Percentiles rank a stretch among this genome's conserved stretches.
Conservation (phyloP, 139 green algal species). For the Coccomyxa sp. region DNA sequence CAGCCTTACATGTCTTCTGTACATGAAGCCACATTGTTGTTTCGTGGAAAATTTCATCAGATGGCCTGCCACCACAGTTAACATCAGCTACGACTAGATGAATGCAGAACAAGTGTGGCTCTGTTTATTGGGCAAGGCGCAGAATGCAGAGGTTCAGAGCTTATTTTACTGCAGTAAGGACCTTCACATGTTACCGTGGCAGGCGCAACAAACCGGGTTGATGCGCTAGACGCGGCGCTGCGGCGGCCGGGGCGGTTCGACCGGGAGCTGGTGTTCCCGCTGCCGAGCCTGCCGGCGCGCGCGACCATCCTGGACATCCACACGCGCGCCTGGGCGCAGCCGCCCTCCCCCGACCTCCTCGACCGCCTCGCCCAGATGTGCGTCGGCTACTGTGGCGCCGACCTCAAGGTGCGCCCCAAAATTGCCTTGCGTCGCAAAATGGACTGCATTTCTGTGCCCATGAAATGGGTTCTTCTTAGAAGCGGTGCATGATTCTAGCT, state of each 20-base stretch:
- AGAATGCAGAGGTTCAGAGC: too few relatives aligned
- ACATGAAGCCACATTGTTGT: too few relatives aligned
- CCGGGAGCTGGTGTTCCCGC: slow-evolving; percentile 46
- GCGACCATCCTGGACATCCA: slow-evolving; percentile 88
- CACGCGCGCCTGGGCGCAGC: slow-evolving; percentile 72
- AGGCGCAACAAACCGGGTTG: slow-evolving; percentile 71
- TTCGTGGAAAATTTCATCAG: too few relatives aligned
- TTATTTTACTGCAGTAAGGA: too few relatives aligned
- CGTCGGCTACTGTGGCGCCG: slow-evolving; percentile 90
- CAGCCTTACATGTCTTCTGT: too few relatives aligned
- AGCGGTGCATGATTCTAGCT: too few relatives aligned
- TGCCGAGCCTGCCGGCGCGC: slow-evolving; percentile 60
- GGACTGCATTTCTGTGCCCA: neutral
- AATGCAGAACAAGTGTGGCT: too few relatives aligned
- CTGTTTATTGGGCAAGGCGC: too few relatives aligned
- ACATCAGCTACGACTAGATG: too few relatives aligned
- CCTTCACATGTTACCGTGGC: too few relatives aligned
- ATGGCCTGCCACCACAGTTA: too few relatives aligned
- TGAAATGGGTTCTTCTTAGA: too few relatives aligned
- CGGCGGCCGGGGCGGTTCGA: slow-evolving; percentile 47
- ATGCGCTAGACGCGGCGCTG: slow-evolving; percentile 72
- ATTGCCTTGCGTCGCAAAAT: neutral
- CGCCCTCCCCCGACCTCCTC: slow-evolving; percentile 45
- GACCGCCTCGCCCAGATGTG: slow-evolving; percentile 62
- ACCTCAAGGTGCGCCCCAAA: slow-evolving; percentile 81